phyloP scores from a whole-genome alignment of 257 asterid species.

The Hygrophila difformis region DNA sequence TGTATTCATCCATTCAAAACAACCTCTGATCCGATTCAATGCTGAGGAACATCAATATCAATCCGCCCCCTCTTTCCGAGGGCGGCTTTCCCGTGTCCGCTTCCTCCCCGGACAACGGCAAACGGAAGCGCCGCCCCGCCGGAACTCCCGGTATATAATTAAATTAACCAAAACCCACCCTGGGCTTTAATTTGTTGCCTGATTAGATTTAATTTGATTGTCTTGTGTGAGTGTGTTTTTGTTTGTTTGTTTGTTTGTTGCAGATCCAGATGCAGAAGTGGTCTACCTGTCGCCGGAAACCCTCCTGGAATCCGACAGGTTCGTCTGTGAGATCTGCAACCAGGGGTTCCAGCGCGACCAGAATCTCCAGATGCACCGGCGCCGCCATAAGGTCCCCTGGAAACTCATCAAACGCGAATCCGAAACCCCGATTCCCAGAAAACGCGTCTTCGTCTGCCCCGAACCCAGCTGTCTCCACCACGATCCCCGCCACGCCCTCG shows the following conservation, averaged over 20 bases:
- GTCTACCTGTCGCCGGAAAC: slow-evolving; percentile 80
- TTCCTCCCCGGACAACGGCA: slow-evolving; percentile 27
- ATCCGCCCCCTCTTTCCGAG: slow-evolving; percentile 40
- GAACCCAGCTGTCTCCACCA: slow-evolving; percentile 68
- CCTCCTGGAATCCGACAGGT: slow-evolving; percentile 68
- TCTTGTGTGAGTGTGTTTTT: no score
- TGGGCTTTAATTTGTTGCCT: no score
- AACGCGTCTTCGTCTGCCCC: no score
- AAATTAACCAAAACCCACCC: no score
- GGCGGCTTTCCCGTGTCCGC: no score
- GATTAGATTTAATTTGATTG: no score
- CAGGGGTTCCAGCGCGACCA: no score
- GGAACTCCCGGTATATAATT: slow-evolving; percentile 68
- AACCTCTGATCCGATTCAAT: no score
- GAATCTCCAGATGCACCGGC: no score
- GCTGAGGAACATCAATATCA: slow-evolving; percentile 28
- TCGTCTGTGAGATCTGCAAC: no score
- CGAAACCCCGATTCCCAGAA: slow-evolving; percentile 32
- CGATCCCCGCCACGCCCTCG: slow-evolving; percentile 76
- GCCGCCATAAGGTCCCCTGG: no score
- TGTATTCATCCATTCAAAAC: no score
- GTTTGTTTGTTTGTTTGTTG: neutral
- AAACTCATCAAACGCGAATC: slow-evolving; percentile 62
- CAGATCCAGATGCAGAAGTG: slow-evolving; percentile 97
- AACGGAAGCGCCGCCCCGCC: slow-evolving; percentile 81